Percentiles rank a stretch among this genome's conserved stretches.
Conservation (phyloP, 495 filamentous ascomycete species). For the Immersiella caudata region DNA sequence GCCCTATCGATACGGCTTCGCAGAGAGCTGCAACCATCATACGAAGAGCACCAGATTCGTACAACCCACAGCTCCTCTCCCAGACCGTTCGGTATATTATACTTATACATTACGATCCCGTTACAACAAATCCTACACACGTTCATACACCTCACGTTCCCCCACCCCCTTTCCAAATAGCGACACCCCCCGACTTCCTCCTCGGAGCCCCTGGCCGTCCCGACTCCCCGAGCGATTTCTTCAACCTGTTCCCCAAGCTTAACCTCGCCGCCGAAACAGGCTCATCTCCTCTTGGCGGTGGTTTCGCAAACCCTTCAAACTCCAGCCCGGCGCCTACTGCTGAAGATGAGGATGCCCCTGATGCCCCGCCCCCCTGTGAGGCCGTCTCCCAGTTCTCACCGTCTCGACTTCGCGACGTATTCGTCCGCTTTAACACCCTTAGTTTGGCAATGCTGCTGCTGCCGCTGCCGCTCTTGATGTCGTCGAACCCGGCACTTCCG, state of each 20-base stretch:
- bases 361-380: constrained; percentile 33
- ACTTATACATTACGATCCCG: neutral
- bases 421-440: neutral
- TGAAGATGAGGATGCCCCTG: neutral
- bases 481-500: constrained; percentile 11
- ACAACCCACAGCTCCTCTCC: neutral
- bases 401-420: neutral
- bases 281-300: constrained; percentile 32
- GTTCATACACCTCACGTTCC: neutral
- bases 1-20: too few species aligned
- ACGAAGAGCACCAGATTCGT: too few species aligned
- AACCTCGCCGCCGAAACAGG: constrained; percentile 48
- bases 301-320: constrained; percentile 1
- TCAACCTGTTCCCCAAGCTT: constrained; percentile 49
- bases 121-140: neutral
- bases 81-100: neutral
- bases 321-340: neutral
- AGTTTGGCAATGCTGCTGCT: constrained; percentile 14
- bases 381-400: constrained; percentile 22
- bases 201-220: constrained; percentile 30
- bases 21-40: neutral
- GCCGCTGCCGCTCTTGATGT: constrained; percentile 11
- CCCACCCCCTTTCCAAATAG: constrained; percentile 29
- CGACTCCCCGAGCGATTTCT: constrained; percentile 41
- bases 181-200: constrained; percentile 32